These are phyloP conservation scores for Vaucheria bursata DNA, from an alignment of 352 stramenopile genomes.

Conservation along the genomic window DNA sequence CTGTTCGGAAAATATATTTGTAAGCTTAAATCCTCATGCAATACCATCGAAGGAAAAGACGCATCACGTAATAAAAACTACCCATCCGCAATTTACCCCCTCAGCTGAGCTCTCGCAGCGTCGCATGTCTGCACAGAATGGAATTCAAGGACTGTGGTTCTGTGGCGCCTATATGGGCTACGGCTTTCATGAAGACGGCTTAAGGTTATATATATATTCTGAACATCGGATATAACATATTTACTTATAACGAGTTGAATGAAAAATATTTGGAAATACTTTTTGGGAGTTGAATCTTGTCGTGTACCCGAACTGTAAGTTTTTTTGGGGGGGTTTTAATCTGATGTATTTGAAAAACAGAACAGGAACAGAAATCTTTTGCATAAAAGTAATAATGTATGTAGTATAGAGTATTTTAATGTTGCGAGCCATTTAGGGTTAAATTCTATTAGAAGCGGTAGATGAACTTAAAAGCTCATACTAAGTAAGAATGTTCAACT, in stretches of 20 bases:
- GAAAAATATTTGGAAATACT: neutral
- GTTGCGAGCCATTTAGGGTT: too few relatives aligned
- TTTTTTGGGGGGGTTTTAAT: too few relatives aligned
- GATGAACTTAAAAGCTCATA: too few relatives aligned
- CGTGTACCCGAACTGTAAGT: neutral
- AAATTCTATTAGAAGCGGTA: too few relatives aligned
- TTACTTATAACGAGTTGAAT: neutral
- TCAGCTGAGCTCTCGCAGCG: constrained; percentile 56
- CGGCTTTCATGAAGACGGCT: constrained; percentile 71
- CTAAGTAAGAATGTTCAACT: too few relatives aligned
- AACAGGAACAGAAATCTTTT: too few relatives aligned
- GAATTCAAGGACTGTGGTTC: constrained; percentile 70
- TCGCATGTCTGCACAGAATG: constrained; percentile 54
- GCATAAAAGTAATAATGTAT: too few relatives aligned
- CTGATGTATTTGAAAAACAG: too few relatives aligned
- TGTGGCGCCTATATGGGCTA: constrained; percentile 71
- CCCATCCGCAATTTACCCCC: constrained; percentile 68
- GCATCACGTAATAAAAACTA: constrained; percentile 53
- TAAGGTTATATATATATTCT: too few relatives aligned
- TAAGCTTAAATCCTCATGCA: constrained; percentile 71
- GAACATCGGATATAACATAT: too few relatives aligned
- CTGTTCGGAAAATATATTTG: constrained; percentile 61
- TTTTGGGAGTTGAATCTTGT: neutral
- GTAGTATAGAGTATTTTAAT: too few relatives aligned
- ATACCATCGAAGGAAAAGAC: constrained; percentile 55